Base-by-base conservation (phyloP, 129 eudicot species). In the Logfia minima region DNA sequence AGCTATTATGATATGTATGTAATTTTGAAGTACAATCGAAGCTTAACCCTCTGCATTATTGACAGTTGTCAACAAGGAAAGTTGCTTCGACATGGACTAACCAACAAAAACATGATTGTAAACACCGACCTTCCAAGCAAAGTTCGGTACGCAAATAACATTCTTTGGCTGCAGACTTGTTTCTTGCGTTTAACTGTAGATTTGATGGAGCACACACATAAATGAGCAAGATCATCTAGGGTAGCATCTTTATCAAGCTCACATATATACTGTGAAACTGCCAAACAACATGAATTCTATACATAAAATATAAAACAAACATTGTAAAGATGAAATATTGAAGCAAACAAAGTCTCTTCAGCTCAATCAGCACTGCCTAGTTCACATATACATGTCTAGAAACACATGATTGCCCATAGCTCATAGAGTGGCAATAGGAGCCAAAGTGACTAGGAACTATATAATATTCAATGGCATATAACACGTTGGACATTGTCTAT, bases 91-190 rank as follows among this genome's bases (percentile, higher is more conserved):
- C 45, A 77, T 56, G 59, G 45, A 76, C 35, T 76, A 66, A 21
- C 43, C 5, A 61, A 72, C 66, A 28, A 70, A 59, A 70, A 19
- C 58, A 63, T 29, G 65, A 61, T 17, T 63, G 59, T 62, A 59
- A 17, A 70, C 77, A 66, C 78, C 32, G 29, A 94, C 99, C 99
- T 91, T 91, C 99, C 79, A 95, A 88, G 80, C 99, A 89, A 62
- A 86, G 78, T 79, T 91, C 91, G 17, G 97, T 95, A 68, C 96
- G 75, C 43, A 80, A 48, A 75, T 88, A 95, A 83, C 99, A 95
- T 80, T 95, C 99, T 83, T 87, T 87, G 64, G 99, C 99, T 77
- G 99, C 99, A 84, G 97, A 95, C 88, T 89, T 95, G 88, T 95
- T 95, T 85, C 99, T 91, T 32, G 85, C 89, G 84, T 95, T 95